These are phyloP conservation scores for Arthrobotrys musiformis DNA, from an alignment of 2,329 filamentous ascomycete genomes.

Conservation along the genomic window DNA sequence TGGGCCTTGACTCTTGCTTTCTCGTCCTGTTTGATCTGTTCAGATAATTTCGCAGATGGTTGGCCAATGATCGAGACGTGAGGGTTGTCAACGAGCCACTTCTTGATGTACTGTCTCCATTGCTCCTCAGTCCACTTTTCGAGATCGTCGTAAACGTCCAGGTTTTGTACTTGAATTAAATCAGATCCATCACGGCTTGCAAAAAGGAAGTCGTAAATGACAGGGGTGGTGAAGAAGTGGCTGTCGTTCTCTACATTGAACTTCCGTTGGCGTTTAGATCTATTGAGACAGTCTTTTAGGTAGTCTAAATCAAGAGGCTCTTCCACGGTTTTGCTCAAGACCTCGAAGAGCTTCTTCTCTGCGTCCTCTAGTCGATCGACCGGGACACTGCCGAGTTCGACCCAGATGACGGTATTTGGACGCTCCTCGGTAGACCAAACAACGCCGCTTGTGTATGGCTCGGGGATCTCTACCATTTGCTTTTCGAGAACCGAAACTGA, in stretches of 20 bases:
- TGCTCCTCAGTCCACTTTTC: constrained; percentile 83
- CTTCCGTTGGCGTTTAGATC: constrained; percentile 83
- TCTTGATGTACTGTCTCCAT: constrained; percentile 83
- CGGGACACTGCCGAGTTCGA: constrained; percentile 85
- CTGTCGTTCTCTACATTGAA: constrained; percentile 84
- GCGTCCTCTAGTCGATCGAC: constrained; percentile 85
- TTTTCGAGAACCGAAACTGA: constrained; percentile 94
- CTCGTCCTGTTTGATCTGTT: constrained; percentile 83
- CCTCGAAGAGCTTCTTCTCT: constrained; percentile 83
- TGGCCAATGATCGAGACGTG: constrained; percentile 90
- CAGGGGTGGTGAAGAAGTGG: constrained; percentile 81
- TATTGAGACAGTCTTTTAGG: constrained; percentile 83
- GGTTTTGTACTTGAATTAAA: constrained; percentile 63
- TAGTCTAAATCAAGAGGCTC: constrained; percentile 90
- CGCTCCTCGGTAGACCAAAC: constrained; percentile 81
- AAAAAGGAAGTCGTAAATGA: constrained; percentile 93
- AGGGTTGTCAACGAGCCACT: constrained; percentile 63
- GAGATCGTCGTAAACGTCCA: constrained; percentile 68
- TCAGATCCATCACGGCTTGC: constrained; percentile 79
- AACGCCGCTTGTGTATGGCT: constrained; percentile 82
- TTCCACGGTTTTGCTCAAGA: constrained; percentile 81
- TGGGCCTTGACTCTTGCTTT: constrained; percentile 79
- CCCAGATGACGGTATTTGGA: constrained; percentile 83
- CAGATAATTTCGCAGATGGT: constrained; percentile 81
- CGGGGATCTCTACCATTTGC: constrained; percentile 88